Conservation (phyloP, 352 stramenopile species). For the Globisporangium cylindrosporum region DNA sequence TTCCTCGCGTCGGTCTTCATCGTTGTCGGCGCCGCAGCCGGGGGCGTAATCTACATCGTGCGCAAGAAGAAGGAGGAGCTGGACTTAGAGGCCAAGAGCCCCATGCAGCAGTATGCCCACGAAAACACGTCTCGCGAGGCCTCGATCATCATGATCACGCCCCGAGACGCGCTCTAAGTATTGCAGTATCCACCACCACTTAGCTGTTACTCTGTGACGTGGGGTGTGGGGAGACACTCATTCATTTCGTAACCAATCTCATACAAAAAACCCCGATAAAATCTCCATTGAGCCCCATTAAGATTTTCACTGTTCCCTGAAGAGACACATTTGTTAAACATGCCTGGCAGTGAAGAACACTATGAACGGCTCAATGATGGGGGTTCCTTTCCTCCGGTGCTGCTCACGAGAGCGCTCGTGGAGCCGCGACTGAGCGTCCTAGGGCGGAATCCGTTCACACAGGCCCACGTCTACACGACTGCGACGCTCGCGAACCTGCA, state of each 20-base stretch:
- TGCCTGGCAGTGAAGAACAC: constrained; percentile 17
- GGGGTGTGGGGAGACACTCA: background rate
- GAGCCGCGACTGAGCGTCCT: constrained; percentile 42
- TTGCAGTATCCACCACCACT: no score
- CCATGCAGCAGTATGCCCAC: constrained; percentile 9
- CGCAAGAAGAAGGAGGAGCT: constrained; percentile 58
- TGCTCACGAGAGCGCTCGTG: constrained; percentile 33
- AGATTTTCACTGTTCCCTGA: background rate
- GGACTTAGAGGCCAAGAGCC: constrained; percentile 28
- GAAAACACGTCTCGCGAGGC: constrained; percentile 19
- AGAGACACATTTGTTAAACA: background rate
- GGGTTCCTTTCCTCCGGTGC: constrained; percentile 2
- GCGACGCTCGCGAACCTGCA: constrained; percentile 35
- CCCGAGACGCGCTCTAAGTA: constrained; percentile 4
- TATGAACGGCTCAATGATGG: constrained; percentile 19
- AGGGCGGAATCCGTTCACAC: constrained; percentile 62
- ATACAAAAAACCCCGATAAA: background rate
- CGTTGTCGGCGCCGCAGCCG: constrained; percentile 25
- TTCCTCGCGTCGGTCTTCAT: constrained; percentile 19
- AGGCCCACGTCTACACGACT: constrained; percentile 62
- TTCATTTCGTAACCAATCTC: background rate
- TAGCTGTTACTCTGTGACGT: background rate
- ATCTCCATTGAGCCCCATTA: background rate
- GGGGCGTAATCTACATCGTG: constrained; percentile 35
- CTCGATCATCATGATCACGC: constrained; percentile 37